Conservation (phyloP, 495 filamentous ascomycete species). For the Penicillium tannophilum region DNA sequence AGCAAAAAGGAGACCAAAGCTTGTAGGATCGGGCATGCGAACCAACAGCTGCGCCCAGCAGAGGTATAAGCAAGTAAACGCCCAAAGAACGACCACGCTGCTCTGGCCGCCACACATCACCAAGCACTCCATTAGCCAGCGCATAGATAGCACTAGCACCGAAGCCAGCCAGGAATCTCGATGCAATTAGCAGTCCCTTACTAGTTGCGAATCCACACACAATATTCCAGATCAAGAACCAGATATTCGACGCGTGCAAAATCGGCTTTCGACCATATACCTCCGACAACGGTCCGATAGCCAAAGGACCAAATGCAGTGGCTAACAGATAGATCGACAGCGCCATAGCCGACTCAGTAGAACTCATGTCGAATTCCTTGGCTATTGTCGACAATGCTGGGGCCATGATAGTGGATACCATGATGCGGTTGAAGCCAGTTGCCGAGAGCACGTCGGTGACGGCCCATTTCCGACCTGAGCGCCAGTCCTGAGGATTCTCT, state of each 20-base stretch:
- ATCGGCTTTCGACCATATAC: slow-evolving; percentile 66
- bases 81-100: slow-evolving; percentile 57
- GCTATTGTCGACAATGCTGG: slow-evolving; percentile 58
- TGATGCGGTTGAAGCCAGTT: slow-evolving; percentile 61
- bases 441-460: slow-evolving; percentile 46
- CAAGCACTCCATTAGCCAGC: slow-evolving; percentile 48
- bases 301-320: slow-evolving; percentile 63
- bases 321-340: slow-evolving; percentile 72
- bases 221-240: slow-evolving; percentile 59
- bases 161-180: slow-evolving; percentile 51
- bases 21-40: not conserved
- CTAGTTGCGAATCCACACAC: slow-evolving; percentile 48
- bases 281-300: slow-evolving; percentile 67
- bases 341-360: slow-evolving; percentile 56
- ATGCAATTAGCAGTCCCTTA: slow-evolving; percentile 45
- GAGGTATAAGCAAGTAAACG: slow-evolving; percentile 57
- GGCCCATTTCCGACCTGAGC: slow-evolving; percentile 51
- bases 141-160: slow-evolving; percentile 45
- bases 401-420: slow-evolving; percentile 70
- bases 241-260: slow-evolving; percentile 56
- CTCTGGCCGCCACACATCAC: slow-evolving; percentile 42
- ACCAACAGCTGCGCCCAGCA: slow-evolving; percentile 56
- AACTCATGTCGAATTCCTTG: slow-evolving; percentile 57
- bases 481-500: slow-evolving; percentile 50
- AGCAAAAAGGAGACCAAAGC: not conserved